Base-by-base conservation (phyloP, 179 eudicot species). In the Spergularia azorica region DNA sequence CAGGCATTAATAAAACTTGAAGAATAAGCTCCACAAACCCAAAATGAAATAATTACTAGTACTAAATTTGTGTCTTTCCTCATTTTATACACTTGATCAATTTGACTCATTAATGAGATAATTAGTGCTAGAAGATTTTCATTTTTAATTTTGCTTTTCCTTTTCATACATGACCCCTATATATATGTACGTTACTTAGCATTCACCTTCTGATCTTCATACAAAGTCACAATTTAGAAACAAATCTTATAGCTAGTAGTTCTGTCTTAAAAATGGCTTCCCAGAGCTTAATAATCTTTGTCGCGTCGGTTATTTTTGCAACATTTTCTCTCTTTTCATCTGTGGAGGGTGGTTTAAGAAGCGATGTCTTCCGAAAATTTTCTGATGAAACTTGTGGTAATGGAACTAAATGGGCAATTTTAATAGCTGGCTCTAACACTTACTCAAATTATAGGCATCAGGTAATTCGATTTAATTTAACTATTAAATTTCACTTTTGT, bases 361-460 rank as follows among this genome's bases (percentile, higher is more conserved):
- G 7, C 15, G 21, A 81, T 5, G 14, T 50, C 5, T 61, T 72
- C 11, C 16, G 3, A 0, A 36, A 67, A 6, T 61, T 72, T 54
- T n/a, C 39, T 26, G 54, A 15, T 60, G 77, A 54, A 62, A 7
- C 15, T 0, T 80, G 21, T 10, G 85, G 69, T 68, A 83, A 82
- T 62, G 82, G 82, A 3, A 83, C 85, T 0, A 79, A 79, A 26
- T 83, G 85, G 85, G 85, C 82, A 0, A 12, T 83, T 3, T 41
- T 83, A 6, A 76, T 83, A 6, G 85, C 85, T 43, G 82, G 85
- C 48, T 83, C 85, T 18, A 72, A 52, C 12, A 60, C 54, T 8
- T 83, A 11, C 13, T 2, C 4, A 0, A 83, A 83, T 54, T 83
- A 83, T 14, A 71, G 85, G 59, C 85, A 83, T 17, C 85, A 83